phyloP scores from a whole-genome alignment of 2,329 filamentous ascomycete species.

The Sporothrix pallida region DNA sequence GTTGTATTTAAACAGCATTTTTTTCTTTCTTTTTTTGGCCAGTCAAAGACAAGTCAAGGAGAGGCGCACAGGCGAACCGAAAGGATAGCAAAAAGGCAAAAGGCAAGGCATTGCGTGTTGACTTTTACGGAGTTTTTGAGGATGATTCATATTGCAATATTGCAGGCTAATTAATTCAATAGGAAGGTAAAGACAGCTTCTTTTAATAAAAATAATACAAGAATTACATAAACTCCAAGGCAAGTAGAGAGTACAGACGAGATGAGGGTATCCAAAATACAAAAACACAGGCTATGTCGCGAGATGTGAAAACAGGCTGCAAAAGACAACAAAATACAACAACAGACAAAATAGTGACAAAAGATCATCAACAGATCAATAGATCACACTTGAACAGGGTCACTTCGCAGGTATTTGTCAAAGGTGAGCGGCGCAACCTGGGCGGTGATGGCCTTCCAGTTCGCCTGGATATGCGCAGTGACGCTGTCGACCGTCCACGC shows the following conservation, averaged over 20 bases:
- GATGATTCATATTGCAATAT: neutral
- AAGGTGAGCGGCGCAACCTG: constrained; percentile 27
- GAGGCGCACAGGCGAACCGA: neutral
- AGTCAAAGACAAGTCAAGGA: neutral
- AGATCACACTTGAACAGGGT: neutral
- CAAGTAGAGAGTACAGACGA: too few species aligned
- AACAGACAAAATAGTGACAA: neutral
- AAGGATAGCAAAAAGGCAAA: neutral
- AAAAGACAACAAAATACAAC: neutral
- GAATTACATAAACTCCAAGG: neutral
- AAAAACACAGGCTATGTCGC: neutral
- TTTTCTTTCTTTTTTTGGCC: neutral
- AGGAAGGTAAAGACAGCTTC: neutral
- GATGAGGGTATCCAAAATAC: constrained; percentile 1
- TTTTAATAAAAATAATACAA: constrained; percentile 11
- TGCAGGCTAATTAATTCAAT: constrained; percentile 1
- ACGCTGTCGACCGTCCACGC: constrained; percentile 53
- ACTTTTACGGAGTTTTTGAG: neutral
- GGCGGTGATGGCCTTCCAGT: constrained; percentile 47
- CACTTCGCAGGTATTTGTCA: neutral
- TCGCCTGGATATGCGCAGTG: constrained; percentile 49
- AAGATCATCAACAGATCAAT: neutral
- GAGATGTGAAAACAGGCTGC: neutral
- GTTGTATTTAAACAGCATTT: neutral
- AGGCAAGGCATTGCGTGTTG: neutral